Percentiles rank a stretch among this genome's conserved stretches.
phyloP scores from a whole-genome alignment of 345 rosid genomes.

The Citrus unshiu region DNA sequence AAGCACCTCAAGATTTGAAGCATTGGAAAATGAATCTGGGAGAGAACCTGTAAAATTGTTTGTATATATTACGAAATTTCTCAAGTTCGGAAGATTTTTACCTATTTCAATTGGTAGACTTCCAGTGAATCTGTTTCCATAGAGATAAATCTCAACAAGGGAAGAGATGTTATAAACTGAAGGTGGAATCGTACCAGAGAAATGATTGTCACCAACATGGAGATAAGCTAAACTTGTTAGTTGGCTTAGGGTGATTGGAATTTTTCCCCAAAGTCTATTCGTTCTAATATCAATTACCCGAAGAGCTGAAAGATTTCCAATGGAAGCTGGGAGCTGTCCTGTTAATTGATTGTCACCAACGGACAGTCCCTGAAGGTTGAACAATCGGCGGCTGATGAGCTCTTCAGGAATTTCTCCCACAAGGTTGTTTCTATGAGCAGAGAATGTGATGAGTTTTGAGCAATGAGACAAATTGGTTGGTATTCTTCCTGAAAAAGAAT shows the following conservation, averaged over 20 bases:
- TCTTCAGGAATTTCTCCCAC: slow-evolving; percentile 8
- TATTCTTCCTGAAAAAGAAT: not conserved
- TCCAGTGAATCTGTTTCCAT: not conserved
- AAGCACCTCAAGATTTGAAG: not conserved
- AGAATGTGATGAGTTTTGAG: not conserved
- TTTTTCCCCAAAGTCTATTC: not conserved
- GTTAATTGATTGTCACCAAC: not conserved
- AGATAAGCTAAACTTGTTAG: not conserved
- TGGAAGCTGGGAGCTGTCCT: too few species aligned
- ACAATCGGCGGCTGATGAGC: not conserved
- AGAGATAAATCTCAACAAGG: fast-evolving
- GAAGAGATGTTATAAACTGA: slow-evolving; percentile 18
- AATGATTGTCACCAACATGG: fast-evolving
- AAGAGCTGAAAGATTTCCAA: too few species aligned
- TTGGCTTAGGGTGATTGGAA: not conserved
- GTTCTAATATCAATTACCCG: fast-evolving
- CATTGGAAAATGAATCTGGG: not conserved
- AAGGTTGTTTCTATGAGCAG: not conserved
- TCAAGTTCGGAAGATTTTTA: slow-evolving; percentile 15
- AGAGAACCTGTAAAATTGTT: slow-evolving; percentile 20
- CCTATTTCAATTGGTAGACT: not conserved
- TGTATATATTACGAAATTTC: not conserved
- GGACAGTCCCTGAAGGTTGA: not conserved
- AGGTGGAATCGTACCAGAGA: slow-evolving; percentile 14
- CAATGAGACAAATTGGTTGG: slow-evolving; percentile 15